Conservation (phyloP, 306 rosid genomes). For the Cucurbita argyrosperma region DNA sequence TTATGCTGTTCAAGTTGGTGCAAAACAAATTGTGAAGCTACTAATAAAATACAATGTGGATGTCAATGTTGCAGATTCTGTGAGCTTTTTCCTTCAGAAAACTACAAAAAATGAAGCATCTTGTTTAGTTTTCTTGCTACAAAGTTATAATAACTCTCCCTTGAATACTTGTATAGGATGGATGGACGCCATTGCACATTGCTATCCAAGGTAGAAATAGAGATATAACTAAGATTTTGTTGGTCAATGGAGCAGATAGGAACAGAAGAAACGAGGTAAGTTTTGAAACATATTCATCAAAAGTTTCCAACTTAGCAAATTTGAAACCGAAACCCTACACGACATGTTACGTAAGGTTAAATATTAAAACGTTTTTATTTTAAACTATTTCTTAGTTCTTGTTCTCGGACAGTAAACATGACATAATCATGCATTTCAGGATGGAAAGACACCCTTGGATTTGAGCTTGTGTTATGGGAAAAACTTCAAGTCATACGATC, state of each 20-base stretch:
- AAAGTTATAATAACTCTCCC: not conserved
- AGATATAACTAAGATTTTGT: constrained; percentile 66
- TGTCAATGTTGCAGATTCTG: constrained; percentile 66
- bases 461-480: constrained; percentile 73
- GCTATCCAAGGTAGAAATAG: constrained; percentile 81
- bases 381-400: not conserved
- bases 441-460: constrained; percentile 73
- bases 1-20: constrained; percentile 90
- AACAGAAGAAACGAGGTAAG: constrained; percentile 62
- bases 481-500: constrained; percentile 75
- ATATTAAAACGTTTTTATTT: not conserved
- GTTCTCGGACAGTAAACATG: not conserved
- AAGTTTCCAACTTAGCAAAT: no score
- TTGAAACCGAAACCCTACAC: not conserved
- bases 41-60: constrained; percentile 68
- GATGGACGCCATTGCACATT: constrained; percentile 88
- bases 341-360: not conserved
- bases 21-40: constrained; percentile 70
- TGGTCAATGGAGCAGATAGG: constrained; percentile 73
- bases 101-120: not conserved
- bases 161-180: constrained; percentile 39
- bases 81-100: constrained; percentile 15
- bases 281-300: not conserved
- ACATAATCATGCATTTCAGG: constrained; percentile 36
- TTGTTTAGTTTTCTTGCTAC: not conserved